These are phyloP conservation scores for Hypoxylon sp. DNA, from an alignment of 2,329 filamentous ascomycete species.

Conservation along the genomic window DNA sequence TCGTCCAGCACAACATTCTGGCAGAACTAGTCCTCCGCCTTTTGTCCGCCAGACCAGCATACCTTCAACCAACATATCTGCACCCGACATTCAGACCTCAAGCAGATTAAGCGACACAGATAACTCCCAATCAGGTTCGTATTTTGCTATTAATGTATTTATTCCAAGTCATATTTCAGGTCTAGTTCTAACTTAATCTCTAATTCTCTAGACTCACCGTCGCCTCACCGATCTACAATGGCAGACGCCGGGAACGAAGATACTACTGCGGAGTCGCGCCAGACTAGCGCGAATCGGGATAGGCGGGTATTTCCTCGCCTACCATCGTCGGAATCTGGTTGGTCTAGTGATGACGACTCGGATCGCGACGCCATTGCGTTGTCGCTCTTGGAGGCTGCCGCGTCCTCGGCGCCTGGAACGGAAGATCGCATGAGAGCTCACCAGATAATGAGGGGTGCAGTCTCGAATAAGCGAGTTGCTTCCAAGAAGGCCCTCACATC, in stretches of 20 bases:
- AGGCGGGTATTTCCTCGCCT: slow-evolving; percentile 27
- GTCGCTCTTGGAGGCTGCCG: slow-evolving; percentile 23
- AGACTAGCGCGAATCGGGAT: slow-evolving; percentile 10
- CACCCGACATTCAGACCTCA: slow-evolving; percentile 15
- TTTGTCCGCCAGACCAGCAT: slow-evolving; percentile 24
- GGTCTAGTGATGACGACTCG: slow-evolving; percentile 41
- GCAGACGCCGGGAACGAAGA: slow-evolving; percentile 15
- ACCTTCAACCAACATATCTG: slow-evolving; percentile 23
- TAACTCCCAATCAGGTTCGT: slow-evolving; percentile 32
- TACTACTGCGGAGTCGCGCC: slow-evolving; percentile 17
- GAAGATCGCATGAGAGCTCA: slow-evolving; percentile 55
- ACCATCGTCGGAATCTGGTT: slow-evolving; percentile 29
- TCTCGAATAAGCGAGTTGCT: slow-evolving; percentile 60
- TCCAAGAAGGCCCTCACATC: slow-evolving; percentile 61
- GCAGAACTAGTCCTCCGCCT: slow-evolving; percentile 18
- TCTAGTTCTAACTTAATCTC: slow-evolving; percentile 11
- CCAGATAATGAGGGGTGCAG: slow-evolving; percentile 60
- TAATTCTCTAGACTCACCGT: slow-evolving; percentile 20
- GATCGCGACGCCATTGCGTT: slow-evolving; percentile 27
- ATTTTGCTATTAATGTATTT: neutral
- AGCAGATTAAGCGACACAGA: slow-evolving; percentile 15
- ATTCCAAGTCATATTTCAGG: neutral
- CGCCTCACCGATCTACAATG: slow-evolving; percentile 25
- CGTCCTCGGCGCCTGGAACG: slow-evolving; percentile 5
- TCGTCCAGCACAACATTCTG: slow-evolving; percentile 29